Base-by-base conservation (phyloP, 2,329 filamentous ascomycete species). In the Diaporthe eres region DNA sequence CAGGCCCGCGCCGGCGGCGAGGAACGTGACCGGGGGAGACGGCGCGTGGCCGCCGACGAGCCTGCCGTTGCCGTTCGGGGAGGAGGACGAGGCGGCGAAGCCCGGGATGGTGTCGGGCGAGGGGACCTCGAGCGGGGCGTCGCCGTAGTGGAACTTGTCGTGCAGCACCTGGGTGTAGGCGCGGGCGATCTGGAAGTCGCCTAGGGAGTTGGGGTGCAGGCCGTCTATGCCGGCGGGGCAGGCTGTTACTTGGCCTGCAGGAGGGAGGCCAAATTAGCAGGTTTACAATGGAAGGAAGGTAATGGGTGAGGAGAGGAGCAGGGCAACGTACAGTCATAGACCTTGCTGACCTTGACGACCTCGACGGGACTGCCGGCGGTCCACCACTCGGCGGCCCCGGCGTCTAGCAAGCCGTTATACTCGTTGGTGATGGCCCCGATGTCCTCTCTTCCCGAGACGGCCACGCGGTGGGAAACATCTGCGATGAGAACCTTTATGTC, bases 171-270 rank as follows among this genome's bases (percentile, higher is more conserved):
- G 71, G 2, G 82, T 80, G 78, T 87, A 87, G 13, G 85, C 85
- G 58, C 81, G 78, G 3, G 86, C 85, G 70, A 87, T 85, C 73
- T 87, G 81, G 76, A 81, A 85, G 67, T 87, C 85, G 22, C 85
- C 86, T 1, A 83, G 78, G 8, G 81, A 81, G 65, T 84, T 85
- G 0, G 85, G 86, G 72, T 88, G 86, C 12, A 87, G 77, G 13
- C 85, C 86, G 78, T 87, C 86, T 74, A 85, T 84, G 8, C 82
- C 82, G 1, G 80, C 81, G 15, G 77, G 80, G 22, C 80, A 81
- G 37, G 51, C 74, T 60, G 79, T 74, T 44, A 74, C 67, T 25
- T 78, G 78, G 71, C 78, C 79, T 80, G n/a, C 6, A 15, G 15
- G 25, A 17, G 28, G 0, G 15, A 17, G 34, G 34, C 37, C 12